Percentiles rank a stretch among this genome's conserved stretches.
Evolutionary conservation across 305 asterid genomes (phyloP).

Genomic region (Stenogyne calaminthoides): DNA sequence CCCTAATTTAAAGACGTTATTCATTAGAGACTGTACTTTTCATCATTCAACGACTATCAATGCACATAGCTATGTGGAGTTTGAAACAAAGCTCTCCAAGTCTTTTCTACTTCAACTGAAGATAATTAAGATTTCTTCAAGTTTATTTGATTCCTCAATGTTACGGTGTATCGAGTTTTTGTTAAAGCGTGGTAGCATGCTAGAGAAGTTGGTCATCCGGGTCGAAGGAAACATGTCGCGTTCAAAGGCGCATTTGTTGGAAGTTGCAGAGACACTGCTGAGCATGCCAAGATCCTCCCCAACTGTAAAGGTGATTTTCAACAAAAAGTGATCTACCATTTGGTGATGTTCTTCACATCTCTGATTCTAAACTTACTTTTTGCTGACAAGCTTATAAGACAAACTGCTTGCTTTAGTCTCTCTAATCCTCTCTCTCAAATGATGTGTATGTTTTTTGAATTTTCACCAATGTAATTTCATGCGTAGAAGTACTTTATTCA

Average conservation of each 20-base stretch:
- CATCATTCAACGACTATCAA: neutral
- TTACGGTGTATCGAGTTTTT: neutral
- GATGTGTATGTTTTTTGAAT: neutral
- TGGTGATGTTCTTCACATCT: neutral
- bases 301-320: neutral
- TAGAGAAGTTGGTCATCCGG: conserved; percentile 1
- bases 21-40: neutral
- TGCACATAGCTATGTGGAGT: no score
- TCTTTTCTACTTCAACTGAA: neutral
- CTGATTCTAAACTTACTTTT: neutral
- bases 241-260: neutral
- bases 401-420: neutral
- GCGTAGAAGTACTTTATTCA: neutral
- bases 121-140: neutral
- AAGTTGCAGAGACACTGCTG: neutral
- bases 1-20: neutral
- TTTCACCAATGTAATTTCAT: neutral
- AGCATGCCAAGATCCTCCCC: neutral
- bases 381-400: neutral
- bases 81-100: neutral
- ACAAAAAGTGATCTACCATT: neutral
- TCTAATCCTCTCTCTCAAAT: neutral
- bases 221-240: neutral
- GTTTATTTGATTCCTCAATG: neutral
- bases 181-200: conserved; percentile 2